Conservation (phyloP, 208 protist species). For the Leishmania tropica region DNA sequence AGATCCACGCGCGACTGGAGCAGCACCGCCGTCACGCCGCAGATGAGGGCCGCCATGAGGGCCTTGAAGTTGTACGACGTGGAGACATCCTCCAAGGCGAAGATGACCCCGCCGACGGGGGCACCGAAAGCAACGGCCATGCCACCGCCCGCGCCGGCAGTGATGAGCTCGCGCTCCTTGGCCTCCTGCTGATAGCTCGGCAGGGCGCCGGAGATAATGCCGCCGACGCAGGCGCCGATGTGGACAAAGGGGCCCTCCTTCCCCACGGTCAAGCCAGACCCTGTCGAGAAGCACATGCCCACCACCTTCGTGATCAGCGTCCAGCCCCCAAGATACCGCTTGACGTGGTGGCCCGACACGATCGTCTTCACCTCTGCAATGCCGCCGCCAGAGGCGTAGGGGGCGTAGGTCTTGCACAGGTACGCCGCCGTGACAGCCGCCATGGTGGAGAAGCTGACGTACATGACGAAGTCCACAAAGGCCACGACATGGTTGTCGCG, state of each 20-base stretch:
- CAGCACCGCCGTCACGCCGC: constrained; percentile 80
- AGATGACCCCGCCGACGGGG: constrained; percentile 79
- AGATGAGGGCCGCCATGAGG: constrained; percentile 89
- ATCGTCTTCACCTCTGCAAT: constrained; percentile 93
- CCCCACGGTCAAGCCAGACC: constrained; percentile 77
- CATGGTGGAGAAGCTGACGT: constrained; percentile 49
- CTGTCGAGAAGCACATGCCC: constrained; percentile 77
- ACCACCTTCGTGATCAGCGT: constrained; percentile 81
- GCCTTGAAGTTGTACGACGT: constrained; percentile 86
- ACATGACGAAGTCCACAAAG: constrained; percentile 63
- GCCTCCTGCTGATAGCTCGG: constrained; percentile 59
- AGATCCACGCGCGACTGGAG: constrained; percentile 72
- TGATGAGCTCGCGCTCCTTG: constrained; percentile 72
- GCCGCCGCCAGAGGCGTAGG: constrained; percentile 79
- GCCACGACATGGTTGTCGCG: constrained; percentile 34
- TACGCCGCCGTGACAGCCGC: constrained; percentile 50
- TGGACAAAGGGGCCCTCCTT: constrained; percentile 93
- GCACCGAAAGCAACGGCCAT: constrained; percentile 84
- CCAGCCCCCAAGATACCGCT: constrained; percentile 69
- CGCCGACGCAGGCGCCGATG: constrained; percentile 80
- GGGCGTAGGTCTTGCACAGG: constrained; percentile 70
- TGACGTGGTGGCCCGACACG: constrained; percentile 69
- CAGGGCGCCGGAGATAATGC: constrained; percentile 61
- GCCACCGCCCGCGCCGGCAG: constrained; percentile 64
- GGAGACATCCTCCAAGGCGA: constrained; percentile 82